phyloP scores from a whole-genome alignment of 371 early-diverging fungal species.

The Dichotomocladium elegans region DNA sequence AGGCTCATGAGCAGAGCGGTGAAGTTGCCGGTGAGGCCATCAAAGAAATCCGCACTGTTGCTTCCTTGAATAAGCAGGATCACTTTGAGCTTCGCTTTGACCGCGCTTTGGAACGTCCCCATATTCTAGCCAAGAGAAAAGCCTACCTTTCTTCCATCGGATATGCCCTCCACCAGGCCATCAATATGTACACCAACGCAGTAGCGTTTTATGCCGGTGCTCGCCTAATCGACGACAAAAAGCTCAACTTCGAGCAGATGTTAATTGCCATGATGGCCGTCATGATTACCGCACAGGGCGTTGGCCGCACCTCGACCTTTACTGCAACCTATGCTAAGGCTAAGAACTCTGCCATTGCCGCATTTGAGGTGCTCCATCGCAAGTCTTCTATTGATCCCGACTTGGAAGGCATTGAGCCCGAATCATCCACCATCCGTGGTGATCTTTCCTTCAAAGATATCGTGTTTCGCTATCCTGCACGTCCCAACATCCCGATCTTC shows the following conservation, averaged over 20 bases:
- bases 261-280: slow-evolving; percentile 71
- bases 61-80: slow-evolving; percentile 75
- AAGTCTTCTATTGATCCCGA: slow-evolving; percentile 68
- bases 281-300: slow-evolving; percentile 69
- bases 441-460: slow-evolving; percentile 56
- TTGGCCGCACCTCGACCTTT: slow-evolving; percentile 57
- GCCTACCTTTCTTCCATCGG: slow-evolving; percentile 57
- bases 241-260: slow-evolving; percentile 36
- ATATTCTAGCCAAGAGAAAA: slow-evolving; percentile 54
- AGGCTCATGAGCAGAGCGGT: slow-evolving; percentile 67
- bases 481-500: slow-evolving; percentile 70
- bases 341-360: slow-evolving; percentile 73
- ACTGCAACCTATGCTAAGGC: slow-evolving; percentile 71
- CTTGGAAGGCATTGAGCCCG: slow-evolving; percentile 51
- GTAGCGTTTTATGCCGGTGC: slow-evolving; percentile 60
- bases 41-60: slow-evolving; percentile 84
- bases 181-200: slow-evolving; percentile 62
- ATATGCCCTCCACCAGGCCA: slow-evolving; percentile 66
- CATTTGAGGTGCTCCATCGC: slow-evolving; percentile 77
- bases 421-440: slow-evolving; percentile 40
- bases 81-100: slow-evolving; percentile 59
- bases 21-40: slow-evolving; percentile 85
- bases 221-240: slow-evolving; percentile 35
- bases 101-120: slow-evolving; percentile 61
- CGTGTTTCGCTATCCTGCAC: slow-evolving; percentile 80